Evolutionary conservation across 805 yeast genomes (phyloP), one percentile per base, ranked within the genome.

Genomic region (Cyberlindnera meyerae): DNA sequence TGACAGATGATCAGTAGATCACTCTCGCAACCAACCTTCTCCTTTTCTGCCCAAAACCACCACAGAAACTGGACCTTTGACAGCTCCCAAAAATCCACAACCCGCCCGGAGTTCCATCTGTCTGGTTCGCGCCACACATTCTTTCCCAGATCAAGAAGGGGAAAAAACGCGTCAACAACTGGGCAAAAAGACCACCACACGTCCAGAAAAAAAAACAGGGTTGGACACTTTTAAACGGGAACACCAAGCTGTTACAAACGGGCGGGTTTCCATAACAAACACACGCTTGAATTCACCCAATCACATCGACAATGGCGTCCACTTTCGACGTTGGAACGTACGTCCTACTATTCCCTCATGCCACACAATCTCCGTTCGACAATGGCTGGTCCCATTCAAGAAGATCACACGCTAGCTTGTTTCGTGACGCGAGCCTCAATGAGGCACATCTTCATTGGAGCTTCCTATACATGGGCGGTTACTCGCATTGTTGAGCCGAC

Each of bases 261-360:
- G 7, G 27, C 27, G 9, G 27, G 7, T 24, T 12, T 24, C n/a
- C 13, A 11, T 11, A 9, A 32, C 28, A 33, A 3, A 8, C 17
- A 13, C n/a, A 32, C 15, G 14, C 26, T 15, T n/a, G 18, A n/a
- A 25, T 14, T 14, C 25, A n/a, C 13, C 8, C 8, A 15, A 16
- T 13, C 18, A 21, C 29, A 15, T n/a, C 28, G 20, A 31, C 44
- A 25, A 65, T 64, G 65, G 58, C 62, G 21, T 59, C 68, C 27
- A 57, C 71, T 14, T 71, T 63, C 48, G 77, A 73, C 49, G 64
- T 68, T 33, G 81, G 80, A 49, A 74, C 80, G 75, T 70, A 56
- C 44, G 75, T 67, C 9, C 9, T 8, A 9, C 22, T 20, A 7
- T 20, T n/a, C n/a, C n/a, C n/a, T n/a, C n/a, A n/a, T n/a, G n/a